Evolutionary conservation across 2,329 filamentous ascomycete genomes (phyloP).

Genomic region (Fusarium gaditjirri): DNA sequence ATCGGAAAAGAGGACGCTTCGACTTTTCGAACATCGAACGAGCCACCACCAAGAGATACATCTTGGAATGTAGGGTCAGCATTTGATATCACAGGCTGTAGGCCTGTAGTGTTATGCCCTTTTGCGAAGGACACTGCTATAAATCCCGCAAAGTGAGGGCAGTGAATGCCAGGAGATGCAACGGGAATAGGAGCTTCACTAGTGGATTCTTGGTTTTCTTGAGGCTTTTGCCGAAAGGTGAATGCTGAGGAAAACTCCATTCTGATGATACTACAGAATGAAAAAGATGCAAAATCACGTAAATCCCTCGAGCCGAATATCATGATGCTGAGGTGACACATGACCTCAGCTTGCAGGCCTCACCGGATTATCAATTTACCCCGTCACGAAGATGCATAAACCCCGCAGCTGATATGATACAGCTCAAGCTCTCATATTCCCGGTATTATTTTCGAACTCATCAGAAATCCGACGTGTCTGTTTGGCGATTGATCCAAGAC

Average conservation of each 20-base stretch:
- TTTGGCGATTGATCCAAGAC: neutral
- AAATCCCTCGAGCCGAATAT: neutral
- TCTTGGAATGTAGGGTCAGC: neutral
- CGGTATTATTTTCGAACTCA: neutral
- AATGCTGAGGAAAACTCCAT: conserved; percentile 5
- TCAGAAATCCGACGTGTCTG: too few species aligned
- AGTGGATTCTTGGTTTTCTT: neutral
- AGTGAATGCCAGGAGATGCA: neutral
- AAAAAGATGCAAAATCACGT: neutral
- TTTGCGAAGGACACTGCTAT: neutral
- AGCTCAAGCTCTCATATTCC: neutral
- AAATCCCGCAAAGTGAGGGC: conserved; percentile 9
- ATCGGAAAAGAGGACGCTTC: neutral
- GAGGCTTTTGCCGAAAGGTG: neutral
- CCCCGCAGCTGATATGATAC: conserved; percentile 1
- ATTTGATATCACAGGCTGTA: conserved; percentile 1
- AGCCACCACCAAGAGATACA: conserved; percentile 1
- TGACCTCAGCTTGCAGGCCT: neutral
- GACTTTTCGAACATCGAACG: conserved; percentile 7
- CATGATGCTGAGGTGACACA: neutral
- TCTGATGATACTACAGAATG: neutral
- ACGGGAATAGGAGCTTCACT: neutral
- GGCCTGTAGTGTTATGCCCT: neutral
- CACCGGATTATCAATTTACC: conserved; percentile 13
- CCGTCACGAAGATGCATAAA: neutral